Evolutionary conservation across 352 stramenopile genomes (phyloP), one percentile per base, ranked within the genome.

Genomic region (Phytophthora brassicae): DNA sequence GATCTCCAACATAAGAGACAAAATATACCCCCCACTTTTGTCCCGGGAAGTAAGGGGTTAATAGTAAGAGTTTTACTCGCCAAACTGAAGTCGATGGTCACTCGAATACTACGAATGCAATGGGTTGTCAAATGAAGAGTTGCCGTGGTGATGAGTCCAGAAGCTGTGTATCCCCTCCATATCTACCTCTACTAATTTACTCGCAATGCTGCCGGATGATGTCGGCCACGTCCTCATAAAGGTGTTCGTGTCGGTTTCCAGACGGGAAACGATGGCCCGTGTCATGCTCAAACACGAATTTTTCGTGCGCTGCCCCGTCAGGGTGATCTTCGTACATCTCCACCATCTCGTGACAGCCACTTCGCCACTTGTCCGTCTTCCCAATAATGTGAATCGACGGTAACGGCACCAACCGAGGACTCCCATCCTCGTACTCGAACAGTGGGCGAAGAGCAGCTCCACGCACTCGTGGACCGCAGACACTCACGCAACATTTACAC

Each of bases 331-430:
- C 68, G 64, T 78, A 82, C 68, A 77, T 79, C 35, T 51, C 50
- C 4, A 68, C 58, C 52, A 89, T 70, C 6, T 82, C 70, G 35
- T 74, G 52, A 36, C 70, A 75, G 11, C 71, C 67, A 4, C 59
- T 43, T 20, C 70, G 74, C 62, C 84, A 77, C 13, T 72, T 65
- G 38, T 88, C 81, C 54, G 70, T 72, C 59, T 85, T 84, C 19
- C 81, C 81, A 6, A 86, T 29, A 22, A 91, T 70, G 61, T 89
- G 81, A 39, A 91, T 80, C 24, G 82, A 89, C 33, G 79, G 75
- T 19, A 84, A 74, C 17, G 79, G 75, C 28, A 87, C 66, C 39
- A 65, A 57, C 11, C 64, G 61, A 12, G 57, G 59, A 9, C 49
- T 56, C 4, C 70, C 66, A 35, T 82, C 63, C 0, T 61, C 49